A percentile compares a stretch with the other conserved stretches of the same genome.
These are phyloP conservation scores for Brassica nigra DNA, from an alignment of 345 rosid species.

Conservation along the genomic window DNA sequence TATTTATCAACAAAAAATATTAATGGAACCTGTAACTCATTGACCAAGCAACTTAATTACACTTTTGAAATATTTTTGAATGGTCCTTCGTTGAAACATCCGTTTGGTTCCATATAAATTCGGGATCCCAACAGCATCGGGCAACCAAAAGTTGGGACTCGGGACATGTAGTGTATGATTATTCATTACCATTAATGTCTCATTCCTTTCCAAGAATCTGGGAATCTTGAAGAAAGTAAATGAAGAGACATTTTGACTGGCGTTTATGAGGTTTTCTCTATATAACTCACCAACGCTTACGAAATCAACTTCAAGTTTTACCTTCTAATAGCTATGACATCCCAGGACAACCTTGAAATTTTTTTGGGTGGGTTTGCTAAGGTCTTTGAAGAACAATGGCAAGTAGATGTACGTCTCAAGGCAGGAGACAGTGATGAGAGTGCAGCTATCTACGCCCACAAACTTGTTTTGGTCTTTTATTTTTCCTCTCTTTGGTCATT, in stretches of 20 bases:
- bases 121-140: neutral
- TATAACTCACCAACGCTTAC: neutral
- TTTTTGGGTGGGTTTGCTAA: conserved; percentile 3
- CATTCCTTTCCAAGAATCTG: neutral
- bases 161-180: neutral
- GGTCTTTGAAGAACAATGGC: conserved; percentile 11
- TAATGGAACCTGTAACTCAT: neutral
- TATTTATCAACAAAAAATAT: neutral
- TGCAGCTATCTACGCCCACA: conserved; percentile 8
- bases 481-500: neutral
- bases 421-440: conserved; percentile 1
- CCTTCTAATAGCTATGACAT: neutral
- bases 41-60: neutral
- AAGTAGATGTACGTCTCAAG: conserved; percentile 1
- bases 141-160: neutral
- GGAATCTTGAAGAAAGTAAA: neutral
- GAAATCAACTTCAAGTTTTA: neutral
- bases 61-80: neutral
- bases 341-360: neutral
- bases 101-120: neutral
- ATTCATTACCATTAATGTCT: neutral
- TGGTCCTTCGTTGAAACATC: neutral
- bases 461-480: conserved; percentile 13
- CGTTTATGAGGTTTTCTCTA: neutral
- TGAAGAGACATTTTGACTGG: neutral